These are phyloP conservation scores for Isatis tinctoria DNA, from an alignment of 345 rosid genomes.

Conservation along the genomic window DNA sequence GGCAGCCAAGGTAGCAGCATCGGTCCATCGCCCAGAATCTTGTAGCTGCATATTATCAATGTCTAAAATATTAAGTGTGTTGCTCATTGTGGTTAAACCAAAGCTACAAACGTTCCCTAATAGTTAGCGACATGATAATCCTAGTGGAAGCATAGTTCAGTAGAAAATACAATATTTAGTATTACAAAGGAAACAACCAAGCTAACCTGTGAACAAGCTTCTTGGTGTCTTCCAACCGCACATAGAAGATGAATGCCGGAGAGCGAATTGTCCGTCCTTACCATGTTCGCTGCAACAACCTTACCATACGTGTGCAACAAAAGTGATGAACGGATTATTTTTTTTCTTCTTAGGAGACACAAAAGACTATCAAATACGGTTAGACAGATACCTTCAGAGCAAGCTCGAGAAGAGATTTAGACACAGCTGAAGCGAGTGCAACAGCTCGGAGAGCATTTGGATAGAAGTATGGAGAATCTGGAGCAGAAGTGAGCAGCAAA, in stretches of 20 bases:
- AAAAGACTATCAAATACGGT: not conserved
- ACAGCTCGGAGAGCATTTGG: conserved; percentile 94
- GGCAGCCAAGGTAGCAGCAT: conserved; percentile 97
- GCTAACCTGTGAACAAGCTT: conserved; percentile 97
- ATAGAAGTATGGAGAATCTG: conserved; percentile 89
- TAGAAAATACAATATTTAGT: not conserved
- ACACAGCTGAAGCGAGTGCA: conserved; percentile 96
- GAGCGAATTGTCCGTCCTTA: conserved; percentile 78
- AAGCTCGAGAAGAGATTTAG: conserved; percentile 91
- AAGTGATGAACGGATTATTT: not conserved
- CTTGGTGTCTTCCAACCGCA: conserved; percentile 96
- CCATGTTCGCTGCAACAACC: conserved; percentile 99
- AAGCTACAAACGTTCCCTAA: not conserved
- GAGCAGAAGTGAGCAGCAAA: conserved; percentile 84
- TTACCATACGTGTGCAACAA: conserved; percentile 25
- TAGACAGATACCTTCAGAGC: conserved; percentile 67
- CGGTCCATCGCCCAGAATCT: conserved; percentile 99
- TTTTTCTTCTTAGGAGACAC: not conserved
- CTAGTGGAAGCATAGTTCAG: conserved; percentile 1
- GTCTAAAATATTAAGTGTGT: not conserved
- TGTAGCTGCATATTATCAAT: conserved; percentile 52
- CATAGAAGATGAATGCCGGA: conserved; percentile 94
- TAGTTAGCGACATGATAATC: not conserved
- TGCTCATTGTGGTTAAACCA: not conserved
- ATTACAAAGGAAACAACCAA: conserved; percentile 7